phyloP scores from a whole-genome alignment of 305 asterid genomes.

The Striga hermonthica region DNA sequence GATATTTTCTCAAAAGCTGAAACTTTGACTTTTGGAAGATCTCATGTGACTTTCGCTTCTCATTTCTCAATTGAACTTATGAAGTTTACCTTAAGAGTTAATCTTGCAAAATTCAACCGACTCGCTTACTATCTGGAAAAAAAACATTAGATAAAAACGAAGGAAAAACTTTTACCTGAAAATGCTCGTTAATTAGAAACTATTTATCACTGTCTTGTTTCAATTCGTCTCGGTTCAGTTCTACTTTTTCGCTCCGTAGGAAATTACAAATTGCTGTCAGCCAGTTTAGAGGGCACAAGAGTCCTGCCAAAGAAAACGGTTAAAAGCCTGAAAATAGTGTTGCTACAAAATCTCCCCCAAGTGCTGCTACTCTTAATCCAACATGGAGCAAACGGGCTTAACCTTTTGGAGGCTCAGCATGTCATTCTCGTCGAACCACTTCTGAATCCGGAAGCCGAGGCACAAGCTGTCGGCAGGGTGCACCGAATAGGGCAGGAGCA shows the following conservation, averaged over 20 bases:
- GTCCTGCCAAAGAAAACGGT: slow-evolving; percentile 37
- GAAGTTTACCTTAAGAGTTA: no score
- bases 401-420: slow-evolving; percentile 95
- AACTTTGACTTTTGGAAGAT: background rate
- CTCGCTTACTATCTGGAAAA: no score
- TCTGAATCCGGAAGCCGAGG: slow-evolving; percentile 96
- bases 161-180: background rate
- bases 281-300: slow-evolving; percentile 63
- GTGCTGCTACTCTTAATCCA: slow-evolving; percentile 81
- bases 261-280: slow-evolving; percentile 78
- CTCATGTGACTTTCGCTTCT: background rate
- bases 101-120: no score
- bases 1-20: background rate
- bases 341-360: slow-evolving; percentile 54
- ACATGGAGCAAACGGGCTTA: slow-evolving; percentile 95
- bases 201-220: slow-evolving; percentile 6
- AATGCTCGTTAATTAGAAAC: background rate
- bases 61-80: no score
- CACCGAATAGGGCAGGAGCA: slow-evolving; percentile 91
- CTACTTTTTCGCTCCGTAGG: slow-evolving; percentile 39
- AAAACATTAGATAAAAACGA: no score
- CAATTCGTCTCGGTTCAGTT: slow-evolving; percentile 13
- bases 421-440: slow-evolving; percentile 93
- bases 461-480: slow-evolving; percentile 97
- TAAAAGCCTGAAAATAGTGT: slow-evolving; percentile 33